Evolutionary conservation across 2,329 filamentous ascomycete species (phyloP).

Genomic region (Colletotrichum magnum): DNA sequence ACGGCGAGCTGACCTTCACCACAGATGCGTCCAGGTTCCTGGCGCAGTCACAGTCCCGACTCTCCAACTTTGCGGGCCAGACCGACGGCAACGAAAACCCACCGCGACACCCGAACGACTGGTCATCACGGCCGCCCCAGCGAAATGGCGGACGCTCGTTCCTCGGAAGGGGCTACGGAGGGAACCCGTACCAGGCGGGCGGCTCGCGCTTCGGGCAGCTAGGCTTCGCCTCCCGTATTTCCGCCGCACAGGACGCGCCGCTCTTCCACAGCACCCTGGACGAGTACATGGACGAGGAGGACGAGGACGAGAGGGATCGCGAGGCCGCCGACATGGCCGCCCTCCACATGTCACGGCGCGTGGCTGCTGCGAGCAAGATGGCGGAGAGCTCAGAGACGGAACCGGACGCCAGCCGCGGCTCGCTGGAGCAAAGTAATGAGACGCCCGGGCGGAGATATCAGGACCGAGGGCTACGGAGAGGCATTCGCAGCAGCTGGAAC

Average conservation of each 20-base stretch:
- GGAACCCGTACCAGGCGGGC: conserved; percentile 81
- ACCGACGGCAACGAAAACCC: conserved; percentile 61
- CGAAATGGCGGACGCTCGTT: conserved; percentile 58
- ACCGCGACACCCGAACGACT: conserved; percentile 52
- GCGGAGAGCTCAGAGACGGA: conserved; percentile 90
- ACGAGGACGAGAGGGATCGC: conserved; percentile 89
- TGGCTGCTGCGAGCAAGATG: conserved; percentile 87
- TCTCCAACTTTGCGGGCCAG: conserved; percentile 78
- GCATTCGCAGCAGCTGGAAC: conserved; percentile 77
- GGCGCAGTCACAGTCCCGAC: conserved; percentile 93
- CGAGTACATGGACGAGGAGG: conserved; percentile 92
- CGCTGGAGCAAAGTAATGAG: conserved; percentile 68
- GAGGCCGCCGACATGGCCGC: conserved; percentile 97
- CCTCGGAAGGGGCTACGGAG: conserved; percentile 62
- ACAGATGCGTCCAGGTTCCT: conserved; percentile 96
- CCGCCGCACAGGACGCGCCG: conserved; percentile 82
- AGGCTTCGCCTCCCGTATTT: conserved; percentile 83
- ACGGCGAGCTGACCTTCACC: conserved; percentile 33
- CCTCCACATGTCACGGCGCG: conserved; percentile 87
- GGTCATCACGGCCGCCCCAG: conserved; percentile 50
- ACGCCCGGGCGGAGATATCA: conserved; percentile 59
- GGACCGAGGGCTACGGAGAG: conserved; percentile 62
- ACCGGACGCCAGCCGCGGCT: conserved; percentile 73
- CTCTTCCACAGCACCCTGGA: conserved; percentile 95
- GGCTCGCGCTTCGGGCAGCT: conserved; percentile 80